Conservation (phyloP, 2,329 filamentous ascomycete genomes). For the Xylariaceae sp. region DNA sequence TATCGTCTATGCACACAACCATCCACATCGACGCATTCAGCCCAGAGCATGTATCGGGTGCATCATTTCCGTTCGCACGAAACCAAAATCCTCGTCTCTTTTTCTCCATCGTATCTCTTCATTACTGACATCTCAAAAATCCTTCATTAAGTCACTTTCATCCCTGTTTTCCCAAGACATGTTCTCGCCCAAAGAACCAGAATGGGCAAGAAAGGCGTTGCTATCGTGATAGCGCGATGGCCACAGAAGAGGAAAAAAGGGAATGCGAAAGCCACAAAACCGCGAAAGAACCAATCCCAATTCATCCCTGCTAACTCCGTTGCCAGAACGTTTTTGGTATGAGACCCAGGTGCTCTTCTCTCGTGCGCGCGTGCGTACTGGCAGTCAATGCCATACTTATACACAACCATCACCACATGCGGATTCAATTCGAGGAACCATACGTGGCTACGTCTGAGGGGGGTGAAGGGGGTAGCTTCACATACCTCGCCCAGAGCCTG, state of each 20-base stretch:
- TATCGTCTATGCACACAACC: conserved; percentile 11
- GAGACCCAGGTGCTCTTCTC: conserved; percentile 3
- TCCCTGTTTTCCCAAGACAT: not conserved
- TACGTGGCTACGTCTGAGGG: not conserved
- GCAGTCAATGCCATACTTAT: conserved; percentile 23
- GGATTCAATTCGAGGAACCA: conserved; percentile 7
- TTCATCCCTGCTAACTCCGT: conserved; percentile 26
- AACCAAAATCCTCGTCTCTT: conserved; percentile 5
- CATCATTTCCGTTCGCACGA: conserved; percentile 16
- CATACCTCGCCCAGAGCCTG: not conserved
- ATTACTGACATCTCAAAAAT: conserved; percentile 11
- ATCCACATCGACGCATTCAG: conserved; percentile 10
- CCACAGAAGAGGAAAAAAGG: not conserved
- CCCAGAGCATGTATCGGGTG: conserved; percentile 10
- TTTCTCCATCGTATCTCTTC: conserved; percentile 7
- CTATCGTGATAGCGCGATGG: not conserved
- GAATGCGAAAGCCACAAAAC: conserved; percentile 9
- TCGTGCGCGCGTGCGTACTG: conserved; percentile 18
- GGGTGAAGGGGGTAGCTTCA: not conserved
- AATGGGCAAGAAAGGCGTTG: not conserved
- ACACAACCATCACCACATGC: conserved; percentile 13
- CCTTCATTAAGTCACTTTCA: not conserved
- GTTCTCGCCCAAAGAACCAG: not conserved
- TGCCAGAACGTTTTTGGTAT: conserved; percentile 24
- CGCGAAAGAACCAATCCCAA: conserved; percentile 20